Conservation (phyloP, 768 basidiomycete genomes). For the Ramaria rubella region DNA sequence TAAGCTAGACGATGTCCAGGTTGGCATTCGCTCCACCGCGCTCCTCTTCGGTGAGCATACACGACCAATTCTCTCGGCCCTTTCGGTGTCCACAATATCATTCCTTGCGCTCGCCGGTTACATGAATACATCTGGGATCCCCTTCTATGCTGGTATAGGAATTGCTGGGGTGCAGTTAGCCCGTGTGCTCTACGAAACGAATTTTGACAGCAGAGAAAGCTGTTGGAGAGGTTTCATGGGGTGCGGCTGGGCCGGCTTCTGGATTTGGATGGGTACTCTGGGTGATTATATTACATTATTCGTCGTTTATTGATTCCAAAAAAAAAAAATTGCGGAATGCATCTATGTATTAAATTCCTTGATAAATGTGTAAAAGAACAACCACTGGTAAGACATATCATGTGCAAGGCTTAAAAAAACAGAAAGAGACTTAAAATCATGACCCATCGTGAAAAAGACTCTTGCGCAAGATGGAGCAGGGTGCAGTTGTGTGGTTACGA, state of each 20-base stretch:
- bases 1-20: conserved; percentile 81
- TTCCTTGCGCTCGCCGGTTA: conserved; percentile 74
- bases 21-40: conserved; percentile 90
- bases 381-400: background rate
- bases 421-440: background rate
- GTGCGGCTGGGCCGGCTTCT: conserved; percentile 84
- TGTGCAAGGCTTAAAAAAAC: background rate
- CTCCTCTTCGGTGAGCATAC: conserved; percentile 79
- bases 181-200: conserved; percentile 64
- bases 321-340: background rate
- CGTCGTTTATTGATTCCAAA: no score
- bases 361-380: background rate
- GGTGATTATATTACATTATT: conserved; percentile 50
- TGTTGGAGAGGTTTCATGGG: conserved; percentile 89
- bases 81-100: conserved; percentile 69
- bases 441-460: background rate
- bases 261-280: conserved; percentile 77
- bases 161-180: conserved; percentile 71
- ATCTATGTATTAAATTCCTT: no score
- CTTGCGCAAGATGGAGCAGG: conserved; percentile 23
- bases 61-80: conserved; percentile 63
- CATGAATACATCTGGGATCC: conserved; percentile 65
- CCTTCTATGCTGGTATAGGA: conserved; percentile 75
- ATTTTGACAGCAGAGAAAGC: conserved; percentile 68
- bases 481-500: conserved; percentile 25